Evolutionary conservation across 2,329 filamentous ascomycete species (phyloP), one percentile per base, ranked within the genome.

Genomic region (Juglanconis oblonga): DNA sequence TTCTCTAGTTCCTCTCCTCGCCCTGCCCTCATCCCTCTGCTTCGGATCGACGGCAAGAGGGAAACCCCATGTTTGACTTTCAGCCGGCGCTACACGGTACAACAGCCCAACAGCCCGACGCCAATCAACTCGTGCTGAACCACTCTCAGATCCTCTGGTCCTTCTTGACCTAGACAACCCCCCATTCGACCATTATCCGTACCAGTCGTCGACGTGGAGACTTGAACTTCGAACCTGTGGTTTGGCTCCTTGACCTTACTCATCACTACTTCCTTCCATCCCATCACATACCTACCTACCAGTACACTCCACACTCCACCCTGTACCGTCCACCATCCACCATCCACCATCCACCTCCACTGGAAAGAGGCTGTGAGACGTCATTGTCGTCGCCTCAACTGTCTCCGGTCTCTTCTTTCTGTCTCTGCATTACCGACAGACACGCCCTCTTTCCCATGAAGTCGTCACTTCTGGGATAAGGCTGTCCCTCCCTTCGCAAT

Each of bases 391-490:
- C 47, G 38, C 47, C 31, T 31, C 49, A 7, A 35, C 32, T n/a
- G 6, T 11, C 35, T 17, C 32, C 6, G 3, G 32, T n/a, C 54
- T 44, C 35, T 10, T 11, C 14, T 38, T 29, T n/a, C 10, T 32
- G 9, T 40, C 11, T 4, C 33, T 38, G 44, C 42, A 35, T 31
- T 48, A n/a, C 35, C 33, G 10, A 4, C 44, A 59, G 5, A 49
- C 56, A 45, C 45, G 42, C 47, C 60, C 52, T 56, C 50, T 55
- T 57, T 42, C 58, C 49, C 50, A 62, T 62, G 61, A 62, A 52
- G 58, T 45, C 51, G 50, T 56, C 42, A 57, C 55, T 42, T 31
- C 40, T 59, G 61, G 54, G 54, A 61, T 62, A 62, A 59, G 61
- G 61, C 58, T 40, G 44, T 50, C 40, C 47, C 24, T 58, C 59